phyloP scores from a whole-genome alignment of 768 basidiomycete genomes.

The Xerocomus spinulosus region DNA sequence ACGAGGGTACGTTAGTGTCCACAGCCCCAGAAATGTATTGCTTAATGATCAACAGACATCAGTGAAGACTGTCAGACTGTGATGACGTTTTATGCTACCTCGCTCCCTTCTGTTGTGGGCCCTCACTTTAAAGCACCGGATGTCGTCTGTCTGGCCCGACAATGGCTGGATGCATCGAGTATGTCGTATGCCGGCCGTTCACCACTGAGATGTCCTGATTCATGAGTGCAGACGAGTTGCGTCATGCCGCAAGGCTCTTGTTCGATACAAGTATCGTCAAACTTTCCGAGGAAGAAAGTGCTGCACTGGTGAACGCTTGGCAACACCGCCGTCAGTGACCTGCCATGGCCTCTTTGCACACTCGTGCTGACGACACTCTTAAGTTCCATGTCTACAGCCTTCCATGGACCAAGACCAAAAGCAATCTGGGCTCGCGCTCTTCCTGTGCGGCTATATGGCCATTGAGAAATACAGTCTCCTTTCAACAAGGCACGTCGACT shows the following conservation, averaged over 20 bases:
- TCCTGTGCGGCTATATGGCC: constrained; percentile 80
- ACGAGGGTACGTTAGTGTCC: constrained; percentile 48
- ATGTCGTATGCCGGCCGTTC: constrained; percentile 15
- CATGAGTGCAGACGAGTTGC: constrained; percentile 55
- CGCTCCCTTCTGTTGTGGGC: constrained; percentile 61
- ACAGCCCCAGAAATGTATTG: background rate
- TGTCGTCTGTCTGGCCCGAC: constrained; percentile 63
- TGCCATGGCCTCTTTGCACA: background rate
- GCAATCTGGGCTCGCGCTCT: constrained; percentile 64
- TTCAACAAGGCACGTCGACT: constrained; percentile 53
- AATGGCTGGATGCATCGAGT: constrained; percentile 79
- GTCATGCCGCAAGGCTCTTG: constrained; percentile 68
- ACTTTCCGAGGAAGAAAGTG: constrained; percentile 64
- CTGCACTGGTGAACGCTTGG: constrained; percentile 55
- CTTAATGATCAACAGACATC: constrained; percentile 44
- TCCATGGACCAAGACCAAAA: constrained; percentile 54
- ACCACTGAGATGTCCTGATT: constrained; percentile 4
- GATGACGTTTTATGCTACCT: constrained; percentile 75
- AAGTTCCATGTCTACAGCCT: constrained; percentile 62
- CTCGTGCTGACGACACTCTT: constrained; percentile 7
- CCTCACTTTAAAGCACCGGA: constrained; percentile 60
- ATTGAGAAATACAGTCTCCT: constrained; percentile 74
- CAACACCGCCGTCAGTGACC: constrained; percentile 52
- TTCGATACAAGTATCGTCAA: constrained; percentile 73
- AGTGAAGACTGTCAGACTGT: constrained; percentile 67